Conservation (phyloP, 2,329 filamentous ascomycete species). For the Sporothrix humicola region DNA sequence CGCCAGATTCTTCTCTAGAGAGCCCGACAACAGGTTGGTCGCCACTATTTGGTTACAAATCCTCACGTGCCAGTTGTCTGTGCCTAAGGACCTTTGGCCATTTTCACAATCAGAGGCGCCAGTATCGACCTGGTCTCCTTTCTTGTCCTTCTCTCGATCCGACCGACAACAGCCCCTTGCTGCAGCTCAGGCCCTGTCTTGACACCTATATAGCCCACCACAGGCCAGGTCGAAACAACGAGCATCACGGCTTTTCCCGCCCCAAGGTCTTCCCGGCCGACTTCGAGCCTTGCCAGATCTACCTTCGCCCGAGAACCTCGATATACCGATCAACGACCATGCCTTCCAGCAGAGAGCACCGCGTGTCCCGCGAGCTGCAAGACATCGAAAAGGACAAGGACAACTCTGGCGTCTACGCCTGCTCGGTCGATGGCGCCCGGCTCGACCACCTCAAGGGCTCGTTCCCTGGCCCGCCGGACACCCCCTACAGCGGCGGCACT, state of each 20-base stretch:
- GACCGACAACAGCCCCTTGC: no score
- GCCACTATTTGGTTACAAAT: background rate
- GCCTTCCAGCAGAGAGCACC: slow-evolving; percentile 60
- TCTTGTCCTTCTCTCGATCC: no score
- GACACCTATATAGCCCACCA: no score
- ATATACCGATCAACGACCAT: slow-evolving; percentile 42
- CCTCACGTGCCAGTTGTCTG: no score
- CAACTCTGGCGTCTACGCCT: slow-evolving; percentile 76
- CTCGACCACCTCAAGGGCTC: slow-evolving; percentile 82
- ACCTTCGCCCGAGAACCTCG: background rate
- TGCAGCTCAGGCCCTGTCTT: no score
- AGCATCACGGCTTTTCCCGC: no score
- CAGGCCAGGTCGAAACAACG: no score
- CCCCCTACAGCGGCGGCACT: slow-evolving; percentile 86
- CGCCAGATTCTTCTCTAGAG: background rate
- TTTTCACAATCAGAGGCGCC: no score
- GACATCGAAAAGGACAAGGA: slow-evolving; percentile 75
- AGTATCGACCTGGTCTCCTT: no score
- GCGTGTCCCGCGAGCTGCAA: slow-evolving; percentile 75
- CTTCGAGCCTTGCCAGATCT: no score
- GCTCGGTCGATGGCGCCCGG: slow-evolving; percentile 68
- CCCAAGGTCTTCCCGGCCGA: no score
- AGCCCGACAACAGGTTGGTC: background rate
- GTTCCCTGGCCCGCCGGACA: slow-evolving; percentile 87
- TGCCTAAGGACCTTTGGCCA: no score